Evolutionary conservation across 2,329 filamentous ascomycete species (phyloP), one percentile per base, ranked within the genome.

Genomic region (Ophiognomonia clavigignenti-juglandacearum): DNA sequence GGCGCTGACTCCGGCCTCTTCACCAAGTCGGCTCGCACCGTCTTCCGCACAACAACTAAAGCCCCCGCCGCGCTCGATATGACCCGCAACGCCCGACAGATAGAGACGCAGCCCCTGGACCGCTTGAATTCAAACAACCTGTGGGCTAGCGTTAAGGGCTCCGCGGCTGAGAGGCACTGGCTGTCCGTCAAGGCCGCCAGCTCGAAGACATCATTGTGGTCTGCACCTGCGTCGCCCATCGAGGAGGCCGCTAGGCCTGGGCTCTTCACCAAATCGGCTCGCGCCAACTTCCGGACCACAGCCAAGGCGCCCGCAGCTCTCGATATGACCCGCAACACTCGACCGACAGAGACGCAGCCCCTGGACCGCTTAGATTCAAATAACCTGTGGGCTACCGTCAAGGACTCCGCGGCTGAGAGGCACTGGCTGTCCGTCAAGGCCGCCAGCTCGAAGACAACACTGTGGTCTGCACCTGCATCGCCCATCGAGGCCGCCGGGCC

Each of bases 171-270:
- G 29, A 36, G 22, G 6, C 35, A 43, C 32, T 43, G 41, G 41
- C 6, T 43, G 29, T 5, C n/a, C 8, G 18, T 19, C 31, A 43
- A 34, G 22, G 35, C 20, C 41, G 39, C 32, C 19, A 32, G 20
- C 36, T 40, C 35, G 18, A 47, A 47, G 26, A 32, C 34, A 59
- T 67, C 71, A 71, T 45, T 45, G 19, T 60, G 58, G 58, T 51
- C 45, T 18, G 52, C 52, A 35, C 53, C 51, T 16, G 38, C 39
- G 10, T 35, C 20, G 8, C 42, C 36, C 13, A 32, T n/a, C n/a
- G n/a, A 29, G 23, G 36, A 56, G 18, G 29, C 34, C 11, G 35
- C 47, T 8, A 24, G 45, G 1, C 41, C 51, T 13, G 35, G 60
- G 4, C 43, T 65, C 19, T 65, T 64, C 39, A 44, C 56, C 27